phyloP scores from a whole-genome alignment of 805 yeast species.

The Schwanniomyces occidentalis region DNA sequence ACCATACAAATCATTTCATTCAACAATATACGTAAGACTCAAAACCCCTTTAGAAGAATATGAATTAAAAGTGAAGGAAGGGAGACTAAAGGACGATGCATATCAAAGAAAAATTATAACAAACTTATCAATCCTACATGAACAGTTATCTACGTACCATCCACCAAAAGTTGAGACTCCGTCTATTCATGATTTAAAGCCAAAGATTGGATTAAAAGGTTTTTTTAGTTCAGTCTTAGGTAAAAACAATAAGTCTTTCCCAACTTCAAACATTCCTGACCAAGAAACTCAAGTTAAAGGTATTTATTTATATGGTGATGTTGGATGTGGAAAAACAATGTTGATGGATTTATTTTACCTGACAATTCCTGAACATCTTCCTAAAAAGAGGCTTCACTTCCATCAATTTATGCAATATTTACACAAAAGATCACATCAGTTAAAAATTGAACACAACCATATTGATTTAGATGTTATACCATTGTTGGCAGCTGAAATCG shows the following conservation, averaged over 20 bases:
- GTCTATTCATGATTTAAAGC: conserved; percentile 48
- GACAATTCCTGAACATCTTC: conserved; percentile 74
- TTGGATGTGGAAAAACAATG: conserved; percentile 99
- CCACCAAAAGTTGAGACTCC: conserved; percentile 66
- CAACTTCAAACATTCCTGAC: conserved; percentile 10
- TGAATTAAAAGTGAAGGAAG: conserved; percentile 46
- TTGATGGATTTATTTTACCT: conserved; percentile 92
- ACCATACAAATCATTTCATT: conserved; percentile 5
- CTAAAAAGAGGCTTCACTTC: conserved; percentile 84
- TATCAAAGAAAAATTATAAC: conserved; percentile 76
- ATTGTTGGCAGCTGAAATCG: conserved; percentile 76
- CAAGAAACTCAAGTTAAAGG: conserved; percentile 60
- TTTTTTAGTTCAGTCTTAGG: conserved; percentile 9
- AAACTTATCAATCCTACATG: conserved; percentile 60
- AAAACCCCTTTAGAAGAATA: conserved; percentile 53
- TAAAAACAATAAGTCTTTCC: conserved; percentile 5
- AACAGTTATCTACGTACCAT: conserved; percentile 49
- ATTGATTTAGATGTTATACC: conserved; percentile 80
- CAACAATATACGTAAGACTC: not conserved
- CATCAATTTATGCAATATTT: conserved; percentile 96
- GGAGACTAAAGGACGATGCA: conserved; percentile 66
- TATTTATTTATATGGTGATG: conserved; percentile 92
- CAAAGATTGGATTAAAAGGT: conserved; percentile 44
- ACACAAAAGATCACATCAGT: conserved; percentile 82
- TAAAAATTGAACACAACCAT: conserved; percentile 56